Conservation (phyloP, 208 protist genomes). For the Acanthamoeba sp. region DNA sequence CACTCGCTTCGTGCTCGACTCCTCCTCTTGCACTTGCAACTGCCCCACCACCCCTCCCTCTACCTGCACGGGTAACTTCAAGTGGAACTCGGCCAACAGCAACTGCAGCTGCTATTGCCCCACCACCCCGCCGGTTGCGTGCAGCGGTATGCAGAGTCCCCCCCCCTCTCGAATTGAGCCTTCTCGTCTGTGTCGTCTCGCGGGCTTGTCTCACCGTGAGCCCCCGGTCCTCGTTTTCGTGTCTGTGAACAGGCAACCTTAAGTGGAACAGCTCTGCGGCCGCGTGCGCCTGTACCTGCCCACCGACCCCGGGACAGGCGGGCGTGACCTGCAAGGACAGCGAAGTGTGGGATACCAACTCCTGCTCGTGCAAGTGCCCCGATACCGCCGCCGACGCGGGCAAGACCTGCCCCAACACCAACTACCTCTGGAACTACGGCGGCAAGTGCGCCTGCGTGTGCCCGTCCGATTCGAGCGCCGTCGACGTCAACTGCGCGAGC, state of each 20-base stretch:
- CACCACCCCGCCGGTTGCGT: background rate
- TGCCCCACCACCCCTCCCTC: background rate
- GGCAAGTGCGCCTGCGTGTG: background rate
- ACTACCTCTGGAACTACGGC: background rate
- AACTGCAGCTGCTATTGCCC: background rate
- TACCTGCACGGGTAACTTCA: background rate
- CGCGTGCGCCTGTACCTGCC: background rate
- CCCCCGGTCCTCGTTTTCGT: too few relatives aligned
- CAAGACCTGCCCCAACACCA: slow-evolving; percentile 5
- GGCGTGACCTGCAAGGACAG: background rate
- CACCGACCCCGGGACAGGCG: background rate
- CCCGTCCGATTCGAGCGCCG: background rate
- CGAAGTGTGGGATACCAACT: background rate
- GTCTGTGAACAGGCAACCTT: background rate
- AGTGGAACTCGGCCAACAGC: background rate
- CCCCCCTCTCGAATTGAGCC: too few relatives aligned
- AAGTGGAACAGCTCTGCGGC: background rate
- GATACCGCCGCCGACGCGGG: background rate
- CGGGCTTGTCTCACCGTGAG: too few relatives aligned
- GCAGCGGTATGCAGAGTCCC: too few relatives aligned
- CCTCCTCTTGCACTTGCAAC: background rate
- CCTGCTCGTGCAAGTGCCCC: slow-evolving; percentile 37
- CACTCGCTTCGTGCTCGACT: background rate
- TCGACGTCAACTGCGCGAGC: background rate
- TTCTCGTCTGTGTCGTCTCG: too few relatives aligned